A percentile compares a stretch with the other conserved stretches of the same genome.
These are phyloP conservation scores for Backusella parvicylindrica DNA, from an alignment of 192 early-diverging fungal species.

Conservation along the genomic window DNA sequence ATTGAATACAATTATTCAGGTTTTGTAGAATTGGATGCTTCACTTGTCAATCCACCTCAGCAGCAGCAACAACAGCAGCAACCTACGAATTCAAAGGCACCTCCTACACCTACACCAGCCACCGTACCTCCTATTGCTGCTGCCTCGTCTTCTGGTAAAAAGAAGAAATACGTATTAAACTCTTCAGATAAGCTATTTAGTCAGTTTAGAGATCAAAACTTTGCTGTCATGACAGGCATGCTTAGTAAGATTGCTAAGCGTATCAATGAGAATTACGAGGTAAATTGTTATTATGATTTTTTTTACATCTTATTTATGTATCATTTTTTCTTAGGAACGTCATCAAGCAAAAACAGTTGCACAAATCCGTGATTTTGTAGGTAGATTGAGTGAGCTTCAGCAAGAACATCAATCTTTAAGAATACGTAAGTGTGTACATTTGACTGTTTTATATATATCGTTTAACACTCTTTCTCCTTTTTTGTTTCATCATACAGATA, in stretches of 20 bases:
- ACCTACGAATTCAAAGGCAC: conserved; percentile 4
- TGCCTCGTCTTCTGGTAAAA: conserved; percentile 42
- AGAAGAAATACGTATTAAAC: conserved; percentile 79
- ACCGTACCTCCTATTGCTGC: conserved; percentile 14
- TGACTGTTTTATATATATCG: not conserved
- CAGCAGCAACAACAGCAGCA: not conserved
- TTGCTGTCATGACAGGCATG: conserved; percentile 82
- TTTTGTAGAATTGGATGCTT: conserved; percentile 72
- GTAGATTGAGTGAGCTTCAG: conserved; percentile 77
- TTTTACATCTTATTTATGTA: not conserved
- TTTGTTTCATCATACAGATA: conserved; percentile 46
- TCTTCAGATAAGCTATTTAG: conserved; percentile 75
- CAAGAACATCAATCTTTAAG: conserved; percentile 83
- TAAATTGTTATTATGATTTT: conserved; percentile 17
- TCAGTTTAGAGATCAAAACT: conserved; percentile 85
- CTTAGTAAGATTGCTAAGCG: conserved; percentile 81
- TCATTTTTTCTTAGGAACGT: conserved; percentile 50
- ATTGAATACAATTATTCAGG: conserved; percentile 33
- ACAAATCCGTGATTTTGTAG: conserved; percentile 92
- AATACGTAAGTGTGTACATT: conserved; percentile 54
- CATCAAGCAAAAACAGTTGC: conserved; percentile 89
- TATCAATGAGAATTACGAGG: conserved; percentile 87
- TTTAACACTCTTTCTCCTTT: not conserved
- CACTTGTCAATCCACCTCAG: conserved; percentile 45
- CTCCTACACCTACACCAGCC: conserved; percentile 17